Base-by-base conservation (phyloP, 1,284 basidiomycete species). In the Phlebopus sp. region DNA sequence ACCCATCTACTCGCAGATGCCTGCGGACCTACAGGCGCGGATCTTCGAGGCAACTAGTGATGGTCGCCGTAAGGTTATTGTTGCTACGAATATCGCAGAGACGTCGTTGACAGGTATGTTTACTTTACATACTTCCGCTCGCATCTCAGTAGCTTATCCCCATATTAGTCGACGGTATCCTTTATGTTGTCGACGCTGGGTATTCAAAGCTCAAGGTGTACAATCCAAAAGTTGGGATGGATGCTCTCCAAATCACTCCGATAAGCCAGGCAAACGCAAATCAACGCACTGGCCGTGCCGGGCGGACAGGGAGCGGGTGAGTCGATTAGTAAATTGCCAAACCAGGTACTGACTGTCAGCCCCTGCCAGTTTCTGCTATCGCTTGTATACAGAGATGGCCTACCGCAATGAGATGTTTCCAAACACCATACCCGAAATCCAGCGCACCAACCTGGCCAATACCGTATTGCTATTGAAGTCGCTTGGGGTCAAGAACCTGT, bases 1-100 rank as follows among this genome's bases (percentile, higher is more conserved):
- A 14, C 97, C 97, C 1, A 99, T 99, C 60, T 99, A 99, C 70
- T 99, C 97, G 2, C 96, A 98, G 66, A 98, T 99, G 96, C 97
- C 97, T 2, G 95, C 97, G 2, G 97, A 99, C 70, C 72, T 99
- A 29, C 97, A 99, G 66, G 95, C 97, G 11, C 96, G 95, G 69
- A 99, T 99, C 58, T 99, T 99, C 62, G 88, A 95, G 54, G 84
- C 95, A 2, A 95, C 96, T 0, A 75, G 82, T n/a, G 92, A 98
- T 66, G 97, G 96, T 6, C 80, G 95, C 41, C 78, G 97, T 36
- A 99, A 99, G 70, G 93, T 96, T 47, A 93, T 99, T 53, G 94
- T 99, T 0, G 96, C 97, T 1, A 99, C 97, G 6, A 99, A 99
- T 69, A 99, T 99, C 54, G 97, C 97, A 3, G 97, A 99, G 70